These are phyloP conservation scores for Exophiala lecanii-corni DNA, from an alignment of 2,329 filamentous ascomycete genomes.

Conservation along the genomic window DNA sequence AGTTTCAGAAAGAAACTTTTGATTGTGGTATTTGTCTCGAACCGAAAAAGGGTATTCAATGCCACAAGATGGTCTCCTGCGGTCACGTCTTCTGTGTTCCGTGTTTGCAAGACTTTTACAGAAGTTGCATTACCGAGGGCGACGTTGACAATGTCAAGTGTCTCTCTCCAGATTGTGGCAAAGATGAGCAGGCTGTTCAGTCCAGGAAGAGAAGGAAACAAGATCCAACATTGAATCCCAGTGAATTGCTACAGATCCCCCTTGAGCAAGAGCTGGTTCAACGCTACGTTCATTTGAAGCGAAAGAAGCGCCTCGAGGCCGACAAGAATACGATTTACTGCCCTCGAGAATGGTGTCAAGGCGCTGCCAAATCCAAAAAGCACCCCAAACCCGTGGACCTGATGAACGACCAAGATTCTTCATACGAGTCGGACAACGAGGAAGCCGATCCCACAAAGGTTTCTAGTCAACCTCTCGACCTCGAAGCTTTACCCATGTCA, in stretches of 20 bases:
- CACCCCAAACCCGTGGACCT: conserved; percentile 67
- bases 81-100: conserved; percentile 83
- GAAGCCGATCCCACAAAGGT: background rate
- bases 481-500: conserved; percentile 43
- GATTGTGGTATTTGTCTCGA: conserved; percentile 86
- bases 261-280: conserved; percentile 68
- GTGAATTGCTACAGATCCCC: conserved; percentile 75
- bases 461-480: conserved; percentile 30
- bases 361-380: conserved; percentile 71
- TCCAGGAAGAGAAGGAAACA: conserved; percentile 50
- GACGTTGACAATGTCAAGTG: conserved; percentile 76
- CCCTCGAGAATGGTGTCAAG: conserved; percentile 86
- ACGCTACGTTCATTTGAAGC: conserved; percentile 83
- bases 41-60: conserved; percentile 79
- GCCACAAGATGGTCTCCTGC: conserved; percentile 78
- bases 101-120: conserved; percentile 90
- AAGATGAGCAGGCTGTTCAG: conserved; percentile 37
- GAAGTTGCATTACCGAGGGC: conserved; percentile 78
- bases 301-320: conserved; percentile 86
- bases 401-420: conserved; percentile 49
- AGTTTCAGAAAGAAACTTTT: conserved; percentile 80
- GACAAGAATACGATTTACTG: conserved; percentile 93
- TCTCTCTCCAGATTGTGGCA: conserved; percentile 72
- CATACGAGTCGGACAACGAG: conserved; percentile 19
- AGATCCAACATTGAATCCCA: conserved; percentile 69